Base-by-base conservation (phyloP, 2,329 filamentous ascomycete genomes). In the Lomentospora prolificans region DNA sequence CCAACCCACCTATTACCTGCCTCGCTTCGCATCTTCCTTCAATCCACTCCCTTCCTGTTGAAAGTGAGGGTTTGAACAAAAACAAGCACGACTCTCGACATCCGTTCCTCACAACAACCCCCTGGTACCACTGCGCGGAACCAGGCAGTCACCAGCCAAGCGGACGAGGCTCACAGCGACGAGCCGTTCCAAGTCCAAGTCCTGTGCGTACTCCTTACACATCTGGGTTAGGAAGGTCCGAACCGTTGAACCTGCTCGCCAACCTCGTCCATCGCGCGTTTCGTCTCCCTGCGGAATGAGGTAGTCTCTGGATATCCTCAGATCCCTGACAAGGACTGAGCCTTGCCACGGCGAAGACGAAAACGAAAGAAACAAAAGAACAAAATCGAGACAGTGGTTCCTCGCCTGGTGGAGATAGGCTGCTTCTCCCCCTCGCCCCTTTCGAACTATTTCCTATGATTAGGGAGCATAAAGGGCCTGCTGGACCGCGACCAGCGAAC, bases 291-390 rank as follows among this genome's bases (percentile, higher is more conserved):
- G 64, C 76, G 78, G 75, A 76, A 82, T 82, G 79, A 75, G 77
- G 78, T 81, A 81, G 75, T 71, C 69, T 66, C 67, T 69, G 72
- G 70, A 69, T 71, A 71, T 68, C 69, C 77, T 80, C 78, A 80
- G 77, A 74, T 80, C 78, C 79, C 72, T 78, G 70, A 75, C 73
- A 71, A 56, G 79, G 79, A 81, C 79, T 81, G 77, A 77, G 76
- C 59, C 57, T 41, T 52, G 36, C 22, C 19, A 36, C 54, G 46
- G 46, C 46, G 46, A 46, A 56, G 53, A 17, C 19, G 19, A 51
- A 51, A 24, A 41, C 10, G 12, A 56, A 31, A 25, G 10, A 22
- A 25, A 33, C 28, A 54, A 6, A 54, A 41, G 9, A 9, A 41
- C 5, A 10, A 31, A 19, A 12, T n/a, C n/a, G n/a, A n/a, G n/a